Percentiles rank a stretch among this genome's conserved stretches.
These are phyloP conservation scores for Fusarium sp. DNA, from an alignment of 2,329 filamentous ascomycete genomes.

Conservation along the genomic window DNA sequence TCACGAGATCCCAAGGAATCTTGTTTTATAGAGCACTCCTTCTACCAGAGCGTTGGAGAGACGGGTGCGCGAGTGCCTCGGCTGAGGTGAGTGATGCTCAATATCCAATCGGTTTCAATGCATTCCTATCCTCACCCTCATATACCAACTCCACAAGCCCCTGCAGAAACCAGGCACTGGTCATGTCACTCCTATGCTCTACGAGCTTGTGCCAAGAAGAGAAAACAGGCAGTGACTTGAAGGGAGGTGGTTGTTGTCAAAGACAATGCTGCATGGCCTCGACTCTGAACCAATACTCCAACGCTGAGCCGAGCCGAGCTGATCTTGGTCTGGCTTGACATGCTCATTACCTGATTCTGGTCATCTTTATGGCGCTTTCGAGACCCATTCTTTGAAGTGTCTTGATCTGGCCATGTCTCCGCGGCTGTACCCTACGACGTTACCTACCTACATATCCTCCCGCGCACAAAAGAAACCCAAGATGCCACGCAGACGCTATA, in stretches of 20 bases:
- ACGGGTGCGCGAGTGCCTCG: conserved; percentile 32
- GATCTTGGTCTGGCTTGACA: conserved; percentile 28
- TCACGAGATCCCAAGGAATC: conserved; percentile 6
- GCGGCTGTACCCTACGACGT: conserved; percentile 17
- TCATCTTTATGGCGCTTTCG: conserved; percentile 22
- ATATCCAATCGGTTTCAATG: conserved; percentile 23
- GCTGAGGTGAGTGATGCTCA: conserved; percentile 33
- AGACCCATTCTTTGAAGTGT: conserved; percentile 24
- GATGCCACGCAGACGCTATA: conserved; percentile 31
- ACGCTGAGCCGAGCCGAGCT: conserved; percentile 20
- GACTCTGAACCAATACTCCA: conserved; percentile 29
- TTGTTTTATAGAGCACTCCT: conserved; percentile 3
- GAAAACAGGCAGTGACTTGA: conserved; percentile 15
- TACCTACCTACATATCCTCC: conserved; percentile 20
- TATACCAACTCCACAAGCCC: conserved; percentile 28
- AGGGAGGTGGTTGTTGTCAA: conserved; percentile 22
- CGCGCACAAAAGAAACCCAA: conserved; percentile 31
- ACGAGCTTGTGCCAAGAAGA: conserved; percentile 16
- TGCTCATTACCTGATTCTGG: conserved; percentile 22
- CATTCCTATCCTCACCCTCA: conserved; percentile 19
- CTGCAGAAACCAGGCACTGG: conserved; percentile 27
- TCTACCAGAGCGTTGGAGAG: not conserved
- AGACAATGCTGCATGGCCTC: conserved; percentile 20
- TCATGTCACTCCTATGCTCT: conserved; percentile 40
- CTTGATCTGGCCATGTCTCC: conserved; percentile 20